phyloP scores from a whole-genome alignment of 345 rosid genomes.

The Trapa incisa region DNA sequence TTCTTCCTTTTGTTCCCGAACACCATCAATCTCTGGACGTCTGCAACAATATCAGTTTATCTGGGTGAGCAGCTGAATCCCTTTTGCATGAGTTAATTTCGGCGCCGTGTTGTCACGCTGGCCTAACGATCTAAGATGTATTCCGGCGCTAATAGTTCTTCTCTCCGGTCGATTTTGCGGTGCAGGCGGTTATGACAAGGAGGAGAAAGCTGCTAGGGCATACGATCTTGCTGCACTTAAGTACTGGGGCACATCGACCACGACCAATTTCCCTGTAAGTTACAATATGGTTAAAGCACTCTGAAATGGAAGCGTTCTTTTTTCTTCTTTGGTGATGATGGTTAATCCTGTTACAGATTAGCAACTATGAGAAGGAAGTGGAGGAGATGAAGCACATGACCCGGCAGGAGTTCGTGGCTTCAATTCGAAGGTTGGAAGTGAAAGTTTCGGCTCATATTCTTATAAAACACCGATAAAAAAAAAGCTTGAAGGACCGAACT shows the following conservation, averaged over 20 bases:
- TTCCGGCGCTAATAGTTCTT: neutral
- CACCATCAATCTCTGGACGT: neutral
- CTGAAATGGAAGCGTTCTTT: too few relatives aligned
- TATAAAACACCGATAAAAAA: neutral
- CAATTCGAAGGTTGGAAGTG: slow-evolving; percentile 64
- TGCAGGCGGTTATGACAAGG: slow-evolving; percentile 96
- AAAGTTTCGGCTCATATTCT: neutral
- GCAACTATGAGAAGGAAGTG: slow-evolving; percentile 87
- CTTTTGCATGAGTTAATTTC: neutral
- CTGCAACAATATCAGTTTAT: slow-evolving; percentile 38
- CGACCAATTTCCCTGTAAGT: slow-evolving; percentile 81
- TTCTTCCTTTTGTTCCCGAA: neutral
- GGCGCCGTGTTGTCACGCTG: neutral
- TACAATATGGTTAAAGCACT: neutral
- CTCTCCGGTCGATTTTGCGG: neutral
- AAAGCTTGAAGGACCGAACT: too few relatives aligned
- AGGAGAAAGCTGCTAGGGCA: slow-evolving; percentile 97
- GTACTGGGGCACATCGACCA: slow-evolving; percentile 97
- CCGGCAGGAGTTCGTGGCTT: slow-evolving; percentile 92
- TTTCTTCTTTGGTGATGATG: too few relatives aligned
- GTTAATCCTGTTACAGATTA: slow-evolving; percentile 32
- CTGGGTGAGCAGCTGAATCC: slow-evolving; percentile 41
- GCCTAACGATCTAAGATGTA: neutral
- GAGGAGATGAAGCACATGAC: slow-evolving; percentile 99
- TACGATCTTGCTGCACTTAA: slow-evolving; percentile 93